Evolutionary conservation across 75 land plant species (phyloP).

Genomic region (Selaginella tamariscina): DNA sequence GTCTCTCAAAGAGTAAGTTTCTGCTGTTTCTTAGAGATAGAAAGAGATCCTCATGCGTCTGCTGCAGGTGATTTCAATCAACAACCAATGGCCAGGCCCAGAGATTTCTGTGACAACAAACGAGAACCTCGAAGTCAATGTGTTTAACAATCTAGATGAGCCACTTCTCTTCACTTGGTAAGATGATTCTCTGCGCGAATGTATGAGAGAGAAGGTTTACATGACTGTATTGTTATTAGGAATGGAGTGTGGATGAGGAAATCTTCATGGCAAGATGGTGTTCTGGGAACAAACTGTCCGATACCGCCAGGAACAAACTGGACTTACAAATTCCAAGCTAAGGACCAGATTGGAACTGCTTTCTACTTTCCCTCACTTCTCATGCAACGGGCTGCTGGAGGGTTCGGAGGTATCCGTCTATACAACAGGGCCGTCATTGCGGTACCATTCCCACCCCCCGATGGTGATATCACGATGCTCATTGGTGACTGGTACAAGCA

Average conservation of each 20-base stretch:
- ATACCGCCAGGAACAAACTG: constrained; percentile 1
- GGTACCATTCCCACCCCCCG: neutral
- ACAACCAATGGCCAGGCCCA: constrained; percentile 40
- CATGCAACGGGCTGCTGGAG: constrained; percentile 11
- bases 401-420: neutral
- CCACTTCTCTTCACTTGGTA: constrained; percentile 42
- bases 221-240: neutral
- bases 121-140: constrained; percentile 43
- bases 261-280: constrained; percentile 10
- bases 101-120: constrained; percentile 32
- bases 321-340: constrained; percentile 8
- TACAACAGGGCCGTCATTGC: constrained; percentile 5
- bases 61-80: constrained; percentile 37
- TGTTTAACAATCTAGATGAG: constrained; percentile 50
- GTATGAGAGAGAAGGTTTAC: neutral
- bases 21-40: neutral
- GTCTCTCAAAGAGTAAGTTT: constrained; percentile 16
- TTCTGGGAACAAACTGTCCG: constrained; percentile 10
- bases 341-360: constrained; percentile 6
- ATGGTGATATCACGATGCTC: neutral
- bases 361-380: constrained; percentile 1
- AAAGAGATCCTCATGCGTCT: neutral
- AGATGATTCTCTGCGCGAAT: neutral
- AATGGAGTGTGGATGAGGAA: neutral
- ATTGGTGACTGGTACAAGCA: constrained; percentile 7